Percentiles rank a stretch among this genome's conserved stretches.
Evolutionary conservation across 2,329 filamentous ascomycete genomes (phyloP).

Genomic region (Microdochium trichocladiopsis): DNA sequence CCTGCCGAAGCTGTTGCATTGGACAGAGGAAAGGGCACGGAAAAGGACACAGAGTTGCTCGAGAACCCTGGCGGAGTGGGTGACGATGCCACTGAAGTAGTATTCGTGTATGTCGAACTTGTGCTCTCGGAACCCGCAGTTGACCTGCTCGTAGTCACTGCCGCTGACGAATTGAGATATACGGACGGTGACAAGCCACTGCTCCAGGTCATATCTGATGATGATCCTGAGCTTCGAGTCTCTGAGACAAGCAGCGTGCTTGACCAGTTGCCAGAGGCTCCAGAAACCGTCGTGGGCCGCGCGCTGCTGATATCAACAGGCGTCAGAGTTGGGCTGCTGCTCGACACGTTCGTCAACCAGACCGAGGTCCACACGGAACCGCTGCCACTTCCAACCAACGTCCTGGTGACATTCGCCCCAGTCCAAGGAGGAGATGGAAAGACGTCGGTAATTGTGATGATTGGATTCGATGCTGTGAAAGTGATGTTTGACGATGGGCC

Average conservation of each 20-base stretch:
- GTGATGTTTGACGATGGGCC: background rate
- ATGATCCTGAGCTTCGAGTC: too few relatives aligned
- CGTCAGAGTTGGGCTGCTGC: background rate
- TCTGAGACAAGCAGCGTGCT: too few relatives aligned
- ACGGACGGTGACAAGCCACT: too few relatives aligned
- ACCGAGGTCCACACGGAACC: background rate
- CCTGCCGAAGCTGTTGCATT: background rate
- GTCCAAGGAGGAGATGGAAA: background rate
- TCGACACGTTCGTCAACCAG: background rate
- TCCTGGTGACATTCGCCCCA: background rate
- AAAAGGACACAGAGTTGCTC: background rate
- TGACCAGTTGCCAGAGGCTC: too few relatives aligned
- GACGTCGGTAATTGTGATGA: background rate
- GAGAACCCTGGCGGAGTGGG: too few relatives aligned
- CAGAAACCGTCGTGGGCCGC: background rate
- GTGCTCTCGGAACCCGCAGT: too few relatives aligned
- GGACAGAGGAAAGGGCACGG: background rate
- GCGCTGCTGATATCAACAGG: background rate
- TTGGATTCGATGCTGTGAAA: background rate
- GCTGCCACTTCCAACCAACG: background rate
- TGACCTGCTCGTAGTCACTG: too few relatives aligned
- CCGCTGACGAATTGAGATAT: too few relatives aligned
- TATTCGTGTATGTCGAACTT: too few relatives aligned
- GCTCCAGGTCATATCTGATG: too few relatives aligned
- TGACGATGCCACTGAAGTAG: too few relatives aligned